Percentiles rank a stretch among this genome's conserved stretches.
These are phyloP conservation scores for Exophiala viscosa DNA, from an alignment of 2,329 filamentous ascomycete genomes.

Conservation along the genomic window DNA sequence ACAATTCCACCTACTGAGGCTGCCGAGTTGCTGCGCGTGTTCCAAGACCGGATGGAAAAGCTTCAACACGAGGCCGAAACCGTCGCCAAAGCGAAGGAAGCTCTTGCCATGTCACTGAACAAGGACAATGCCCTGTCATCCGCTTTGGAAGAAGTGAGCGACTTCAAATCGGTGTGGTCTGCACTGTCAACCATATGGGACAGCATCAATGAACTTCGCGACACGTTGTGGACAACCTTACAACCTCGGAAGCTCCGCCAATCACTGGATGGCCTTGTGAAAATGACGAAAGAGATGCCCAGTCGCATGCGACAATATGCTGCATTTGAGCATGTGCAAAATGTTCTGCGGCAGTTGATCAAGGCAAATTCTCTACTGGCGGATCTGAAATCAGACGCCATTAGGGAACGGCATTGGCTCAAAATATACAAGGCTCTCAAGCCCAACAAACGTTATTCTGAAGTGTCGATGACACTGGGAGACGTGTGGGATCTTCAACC, in stretches of 20 bases:
- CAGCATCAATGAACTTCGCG: constrained; percentile 87
- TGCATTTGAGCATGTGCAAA: constrained; percentile 98
- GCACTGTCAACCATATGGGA: constrained; percentile 95
- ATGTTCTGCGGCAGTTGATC: constrained; percentile 77
- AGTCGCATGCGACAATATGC: constrained; percentile 98
- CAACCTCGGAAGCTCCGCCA: constrained; percentile 89
- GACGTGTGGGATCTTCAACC: constrained; percentile 98
- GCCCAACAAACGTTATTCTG: constrained; percentile 88
- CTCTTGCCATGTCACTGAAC: constrained; percentile 79
- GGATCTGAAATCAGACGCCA: constrained; percentile 93
- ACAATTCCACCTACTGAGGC: constrained; percentile 88
- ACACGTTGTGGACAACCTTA: constrained; percentile 90
- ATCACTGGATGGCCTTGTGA: constrained; percentile 85
- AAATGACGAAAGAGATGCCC: constrained; percentile 99
- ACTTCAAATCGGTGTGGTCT: constrained; percentile 98
- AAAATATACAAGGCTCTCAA: constrained; percentile 97
- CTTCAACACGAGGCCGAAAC: constrained; percentile 86
- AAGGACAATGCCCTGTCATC: constrained; percentile 76
- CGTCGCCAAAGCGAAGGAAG: constrained; percentile 95
- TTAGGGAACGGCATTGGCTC: constrained; percentile 93
- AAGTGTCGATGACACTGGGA: constrained; percentile 91
- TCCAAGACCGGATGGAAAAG: constrained; percentile 78
- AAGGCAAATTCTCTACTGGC: constrained; percentile 86
- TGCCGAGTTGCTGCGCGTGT: constrained; percentile 73
- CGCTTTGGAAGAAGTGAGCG: constrained; percentile 91